These are phyloP conservation scores for Cystobasidiaceae sp. DNA, from an alignment of 1,284 basidiomycete species.

Conservation along the genomic window DNA sequence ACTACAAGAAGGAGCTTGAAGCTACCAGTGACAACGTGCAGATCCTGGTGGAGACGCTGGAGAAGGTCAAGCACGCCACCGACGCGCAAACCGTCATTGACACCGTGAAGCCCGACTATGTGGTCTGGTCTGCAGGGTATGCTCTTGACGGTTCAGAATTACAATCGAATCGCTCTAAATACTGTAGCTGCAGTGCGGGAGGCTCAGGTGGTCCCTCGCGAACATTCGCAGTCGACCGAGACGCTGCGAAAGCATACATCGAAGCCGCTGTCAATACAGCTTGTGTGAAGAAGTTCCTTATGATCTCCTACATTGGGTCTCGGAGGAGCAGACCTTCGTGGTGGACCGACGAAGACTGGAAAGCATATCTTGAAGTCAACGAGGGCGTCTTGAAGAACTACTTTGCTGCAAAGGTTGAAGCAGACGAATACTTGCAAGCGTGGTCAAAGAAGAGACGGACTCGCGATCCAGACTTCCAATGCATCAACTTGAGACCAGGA, in stretches of 20 bases:
- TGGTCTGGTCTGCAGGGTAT: conserved; percentile 22
- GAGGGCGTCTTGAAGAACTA: conserved; percentile 11
- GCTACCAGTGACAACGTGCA: neutral
- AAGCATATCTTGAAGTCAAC: conserved; percentile 13
- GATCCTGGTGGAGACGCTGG: conserved; percentile 17
- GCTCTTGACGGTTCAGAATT: neutral
- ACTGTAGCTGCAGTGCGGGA: conserved; percentile 68
- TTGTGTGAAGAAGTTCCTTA: conserved; percentile 54
- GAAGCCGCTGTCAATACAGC: conserved; percentile 45
- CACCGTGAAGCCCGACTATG: conserved; percentile 8
- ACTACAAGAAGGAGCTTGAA: neutral
- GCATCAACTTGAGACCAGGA: conserved; percentile 66
- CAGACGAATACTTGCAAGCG: conserved; percentile 61
- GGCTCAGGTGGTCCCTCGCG: conserved; percentile 61
- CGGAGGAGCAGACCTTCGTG: conserved; percentile 18
- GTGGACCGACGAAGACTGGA: conserved; percentile 26
- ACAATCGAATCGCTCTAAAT: neutral
- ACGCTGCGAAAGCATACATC: conserved; percentile 40
- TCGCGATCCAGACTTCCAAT: conserved; percentile 55
- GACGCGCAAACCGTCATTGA: conserved; percentile 17
- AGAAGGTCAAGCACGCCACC: conserved; percentile 5
- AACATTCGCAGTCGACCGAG: conserved; percentile 63
- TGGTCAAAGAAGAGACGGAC: conserved; percentile 43
- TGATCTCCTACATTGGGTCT: conserved; percentile 18
- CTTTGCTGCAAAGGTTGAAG: conserved; percentile 55